Evolutionary conservation across 2,329 filamentous ascomycete species (phyloP), one percentile per base, ranked within the genome.

Genomic region (Colletotrichum tropicicola): DNA sequence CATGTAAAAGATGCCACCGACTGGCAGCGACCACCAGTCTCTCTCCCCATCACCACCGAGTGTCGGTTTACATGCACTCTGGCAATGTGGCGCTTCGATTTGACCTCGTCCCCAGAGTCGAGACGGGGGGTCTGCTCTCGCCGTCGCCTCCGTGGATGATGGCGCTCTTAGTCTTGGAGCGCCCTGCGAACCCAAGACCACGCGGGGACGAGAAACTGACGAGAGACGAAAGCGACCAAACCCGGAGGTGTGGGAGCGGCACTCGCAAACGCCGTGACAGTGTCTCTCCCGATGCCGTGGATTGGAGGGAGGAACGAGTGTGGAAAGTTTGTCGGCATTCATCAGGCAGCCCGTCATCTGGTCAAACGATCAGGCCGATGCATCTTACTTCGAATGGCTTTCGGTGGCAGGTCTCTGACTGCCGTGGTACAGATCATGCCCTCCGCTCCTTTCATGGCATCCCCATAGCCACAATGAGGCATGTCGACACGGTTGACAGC

Each of bases 251-350:
- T 45, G 49, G 51, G 48, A 41, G 37, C 58, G 61, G 56, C 49
- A 44, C 28, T 60, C 21, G 39, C 28, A 57, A 15, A 47, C 23
- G n/a, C 41, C 52, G 39, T 21, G 32, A 55, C 49, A 28, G 21
- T 53, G 39, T 64, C 49, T 52, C 49, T 30, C 25, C 48, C 43
- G n/a, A 6, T 30, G 41, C 48, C 49, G 3, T 54, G 61, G 48
- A 53, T 60, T 65, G 61, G 61, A 65, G 48, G 47, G 48, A 60
- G 48, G 55, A 65, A 65, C 61, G 35, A 55, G 41, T 51, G 30
- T 55, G 61, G 49, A 61, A 61, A 49, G 25, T 55, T 51, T 61
- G 53, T 48, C 58, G 58, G 57, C 62, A 51, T 27, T 51, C 43
- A 21, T 51, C 28, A 55, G 41, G 43, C 27, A 32, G 44, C 48